Evolutionary conservation across 306 rosid genomes (phyloP).

Genomic region (cucumber (Cucumis sativus)): DNA sequence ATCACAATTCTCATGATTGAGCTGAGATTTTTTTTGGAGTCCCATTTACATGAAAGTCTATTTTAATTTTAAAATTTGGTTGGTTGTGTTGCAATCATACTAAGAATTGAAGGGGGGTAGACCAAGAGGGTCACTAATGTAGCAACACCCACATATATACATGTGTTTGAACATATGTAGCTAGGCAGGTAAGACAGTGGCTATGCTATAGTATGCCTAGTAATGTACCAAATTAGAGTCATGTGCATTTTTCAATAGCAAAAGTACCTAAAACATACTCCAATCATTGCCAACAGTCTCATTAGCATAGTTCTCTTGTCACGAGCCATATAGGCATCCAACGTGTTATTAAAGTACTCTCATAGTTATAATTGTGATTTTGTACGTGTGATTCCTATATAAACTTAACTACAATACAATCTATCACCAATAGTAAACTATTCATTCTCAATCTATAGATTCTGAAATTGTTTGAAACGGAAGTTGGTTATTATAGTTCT

Average conservation of each 20-base stretch:
- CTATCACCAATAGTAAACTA: no score
- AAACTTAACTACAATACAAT: no score
- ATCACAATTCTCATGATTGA: no score
- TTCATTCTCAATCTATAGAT: no score
- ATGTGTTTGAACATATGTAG: not conserved
- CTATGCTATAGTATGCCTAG: not conserved
- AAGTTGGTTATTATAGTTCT: no score
- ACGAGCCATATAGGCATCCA: not conserved
- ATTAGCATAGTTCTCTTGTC: not conserved
- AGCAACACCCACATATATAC: not conserved
- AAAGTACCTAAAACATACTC: not conserved
- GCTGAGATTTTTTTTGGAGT: no score
- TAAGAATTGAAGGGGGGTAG: not conserved
- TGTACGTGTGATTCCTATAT: no score
- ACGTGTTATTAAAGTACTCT: no score
- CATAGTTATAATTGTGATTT: no score
- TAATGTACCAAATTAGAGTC: not conserved
- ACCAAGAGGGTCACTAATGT: not conserved
- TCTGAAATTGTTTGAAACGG: no score
- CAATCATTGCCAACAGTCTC: not conserved
- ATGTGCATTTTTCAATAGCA: not conserved
- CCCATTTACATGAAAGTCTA: no score
- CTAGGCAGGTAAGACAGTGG: not conserved
- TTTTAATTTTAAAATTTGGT: not conserved
- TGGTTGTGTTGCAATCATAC: not conserved